phyloP scores from a whole-genome alignment of 106 monocot genomes.

The Phalaenopsis aphrodite region DNA sequence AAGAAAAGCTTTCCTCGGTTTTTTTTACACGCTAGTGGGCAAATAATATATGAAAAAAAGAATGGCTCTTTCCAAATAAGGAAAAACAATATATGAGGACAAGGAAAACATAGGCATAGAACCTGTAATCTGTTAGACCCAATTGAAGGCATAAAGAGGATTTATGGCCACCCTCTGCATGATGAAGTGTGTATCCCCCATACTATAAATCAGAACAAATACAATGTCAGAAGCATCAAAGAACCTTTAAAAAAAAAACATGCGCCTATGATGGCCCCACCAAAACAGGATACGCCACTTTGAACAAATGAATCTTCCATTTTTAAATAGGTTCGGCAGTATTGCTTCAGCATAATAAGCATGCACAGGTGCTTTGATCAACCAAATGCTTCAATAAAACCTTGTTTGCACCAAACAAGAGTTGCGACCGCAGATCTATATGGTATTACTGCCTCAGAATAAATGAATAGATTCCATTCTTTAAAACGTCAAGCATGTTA shows the following conservation, averaged over 20 bases:
- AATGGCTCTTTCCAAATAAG: neutral
- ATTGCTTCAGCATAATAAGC: neutral
- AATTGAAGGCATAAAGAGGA: constrained; percentile 71
- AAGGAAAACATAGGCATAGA: neutral
- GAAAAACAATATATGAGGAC: no score
- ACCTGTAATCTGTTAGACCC: constrained; percentile 97
- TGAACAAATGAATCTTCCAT: neutral
- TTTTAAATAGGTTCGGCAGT: constrained; percentile 1
- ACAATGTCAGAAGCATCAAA: neutral
- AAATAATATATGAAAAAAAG: no score
- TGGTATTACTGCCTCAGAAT: no score
- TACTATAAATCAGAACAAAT: constrained; percentile 46
- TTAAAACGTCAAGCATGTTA: no score
- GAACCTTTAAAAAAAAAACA: neutral
- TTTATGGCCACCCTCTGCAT: constrained; percentile 20
- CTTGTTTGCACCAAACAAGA: neutral
- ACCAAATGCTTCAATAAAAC: neutral
- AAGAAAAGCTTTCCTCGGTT: neutral
- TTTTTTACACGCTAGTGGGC: no score
- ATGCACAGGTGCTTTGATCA: neutral
- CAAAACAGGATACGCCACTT: neutral
- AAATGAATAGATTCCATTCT: no score
- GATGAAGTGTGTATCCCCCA: constrained; percentile 43
- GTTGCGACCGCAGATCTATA: neutral
- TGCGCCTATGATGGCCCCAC: neutral